Base-by-base conservation (phyloP, 2,329 filamentous ascomycete genomes). In the Keithomyces neogunnii region DNA sequence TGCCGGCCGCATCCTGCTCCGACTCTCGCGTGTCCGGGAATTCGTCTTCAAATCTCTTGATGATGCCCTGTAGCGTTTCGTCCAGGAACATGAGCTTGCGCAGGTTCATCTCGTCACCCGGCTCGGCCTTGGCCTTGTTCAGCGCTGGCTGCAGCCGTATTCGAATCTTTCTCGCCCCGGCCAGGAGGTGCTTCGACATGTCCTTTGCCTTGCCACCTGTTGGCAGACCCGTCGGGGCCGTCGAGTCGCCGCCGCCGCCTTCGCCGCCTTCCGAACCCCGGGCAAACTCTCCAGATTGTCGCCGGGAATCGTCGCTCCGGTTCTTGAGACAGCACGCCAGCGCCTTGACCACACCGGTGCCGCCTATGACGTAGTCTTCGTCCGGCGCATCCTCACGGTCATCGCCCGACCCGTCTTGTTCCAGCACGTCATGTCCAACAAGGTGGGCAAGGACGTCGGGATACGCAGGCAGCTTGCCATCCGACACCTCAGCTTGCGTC, bases 351-450 rank as follows among this genome's bases (percentile, higher is more conserved):
- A 99, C 89, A 30, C 92, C 93, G 1, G 90, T 96, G 13, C 92
- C 92, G 26, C 92, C 91, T 61, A 97, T 93, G 44, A 97, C 90
- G 67, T 97, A 97, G 66, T 96, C 89, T 53, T 95, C 87, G 57
- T 96, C 89, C 0, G 90, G 88, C 5, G 89, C 86, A 9, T 84
- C 75, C 3, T 85, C 82, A 43, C 82, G 76, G 28, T 85, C 80
- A 45, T 85, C 82, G 28, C 80, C 77, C 56, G 59, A 68, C 59
- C 63, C 78, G 66, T 64, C 81, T 66, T 64, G 73, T 36, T 66
- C 60, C 48, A 71, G 62, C 30, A 75, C 70, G 51, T 81, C 78
- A 58, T 88, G 81, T 4, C 91, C 91, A 33, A 96, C 88, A 42
- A 97, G 81, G 64, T 95, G 89, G 55, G 88, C 83, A 30, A 97